Percentiles rank a stretch among this genome's conserved stretches.
Evolutionary conservation across 345 rosid genomes (phyloP).

Genomic region (Reutealis trisperma): DNA sequence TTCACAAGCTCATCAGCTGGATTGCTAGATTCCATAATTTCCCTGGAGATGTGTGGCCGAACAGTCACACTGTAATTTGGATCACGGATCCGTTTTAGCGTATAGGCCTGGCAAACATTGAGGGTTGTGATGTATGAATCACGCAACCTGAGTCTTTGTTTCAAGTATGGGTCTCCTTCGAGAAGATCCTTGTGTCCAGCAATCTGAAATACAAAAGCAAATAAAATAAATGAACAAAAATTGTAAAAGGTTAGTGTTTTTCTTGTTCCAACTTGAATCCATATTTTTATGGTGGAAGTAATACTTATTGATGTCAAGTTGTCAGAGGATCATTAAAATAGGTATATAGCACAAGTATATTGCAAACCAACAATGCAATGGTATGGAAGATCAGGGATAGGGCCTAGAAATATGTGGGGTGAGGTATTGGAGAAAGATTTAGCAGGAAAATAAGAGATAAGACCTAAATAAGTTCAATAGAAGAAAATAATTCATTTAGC

Average conservation of each 20-base stretch:
- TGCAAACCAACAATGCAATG: neutral
- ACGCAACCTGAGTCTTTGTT: slow-evolving; percentile 90
- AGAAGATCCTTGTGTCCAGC: slow-evolving; percentile 96
- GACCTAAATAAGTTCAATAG: too few relatives aligned
- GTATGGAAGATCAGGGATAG: neutral
- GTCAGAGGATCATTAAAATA: neutral
- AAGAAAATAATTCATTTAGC: too few relatives aligned
- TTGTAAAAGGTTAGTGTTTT: too few relatives aligned
- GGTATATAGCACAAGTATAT: neutral
- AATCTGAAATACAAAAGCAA: slow-evolving; percentile 43
- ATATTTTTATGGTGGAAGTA: too few relatives aligned
- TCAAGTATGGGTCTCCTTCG: slow-evolving; percentile 93
- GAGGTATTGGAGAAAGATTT: too few relatives aligned
- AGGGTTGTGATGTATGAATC: slow-evolving; percentile 97
- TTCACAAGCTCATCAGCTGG: slow-evolving; percentile 72
- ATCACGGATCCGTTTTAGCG: slow-evolving; percentile 91
- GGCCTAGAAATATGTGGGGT: neutral
- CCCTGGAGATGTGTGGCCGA: slow-evolving; percentile 84
- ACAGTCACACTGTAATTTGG: slow-evolving; percentile 66
- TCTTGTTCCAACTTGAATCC: neutral
- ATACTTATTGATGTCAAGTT: too few relatives aligned
- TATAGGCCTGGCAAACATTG: slow-evolving; percentile 93
- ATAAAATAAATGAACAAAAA: neutral
- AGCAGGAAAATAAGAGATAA: too few relatives aligned
- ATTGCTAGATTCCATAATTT: slow-evolving; percentile 71